Base-by-base conservation (phyloP, 768 basidiomycete species). In the Auricularia heimuer region DNA sequence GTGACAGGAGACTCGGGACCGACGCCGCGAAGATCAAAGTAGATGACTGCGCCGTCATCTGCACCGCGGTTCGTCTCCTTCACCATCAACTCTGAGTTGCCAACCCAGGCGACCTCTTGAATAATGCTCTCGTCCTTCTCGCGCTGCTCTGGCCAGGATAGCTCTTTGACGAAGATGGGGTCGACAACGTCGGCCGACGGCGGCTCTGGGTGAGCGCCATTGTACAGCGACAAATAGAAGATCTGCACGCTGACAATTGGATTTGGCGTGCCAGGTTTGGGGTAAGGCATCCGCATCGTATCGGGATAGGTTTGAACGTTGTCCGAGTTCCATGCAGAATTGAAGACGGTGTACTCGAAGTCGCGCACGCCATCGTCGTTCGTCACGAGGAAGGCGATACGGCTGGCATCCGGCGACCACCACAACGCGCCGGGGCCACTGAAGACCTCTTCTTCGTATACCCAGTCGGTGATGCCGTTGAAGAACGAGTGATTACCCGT, bases 381-480 rank as follows among this genome's bases (percentile, higher is more conserved):
- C 67, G 92, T 87, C 11, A 83, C 77, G 54, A 98, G 84, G 80
- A 89, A 99, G 0, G 94, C 93, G 54, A 99, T 67, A 39, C 78
- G 76, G 2, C 73, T 68, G 0, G 77, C 85, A 69, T 88, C 82
- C 3, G 95, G 96, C 10, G 90, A 89, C 89, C 91, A 98, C 94
- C 94, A 98, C 3, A 96, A 78, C 0, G 94, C 87, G 61, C 74
- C 85, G 71, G 94, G 84, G 45, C 76, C 72, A 3, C 81, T 77
- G 69, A 94, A 89, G 29, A 98, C 85, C 73, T 97, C 94, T 72
- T 96, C 93, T 73, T 96, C 94, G 74, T 95, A 95, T 3, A 98
- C 96, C 96, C 97, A 98, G 73, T 97, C 94, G 0, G 94, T 92
- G 1, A 97, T 90, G 6, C 97, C 97, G 70, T 98, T 86, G 80